Evolutionary conservation across 768 basidiomycete species (phyloP), one percentile per base, ranked within the genome.

Genomic region (Boletus rubroflammeus): DNA sequence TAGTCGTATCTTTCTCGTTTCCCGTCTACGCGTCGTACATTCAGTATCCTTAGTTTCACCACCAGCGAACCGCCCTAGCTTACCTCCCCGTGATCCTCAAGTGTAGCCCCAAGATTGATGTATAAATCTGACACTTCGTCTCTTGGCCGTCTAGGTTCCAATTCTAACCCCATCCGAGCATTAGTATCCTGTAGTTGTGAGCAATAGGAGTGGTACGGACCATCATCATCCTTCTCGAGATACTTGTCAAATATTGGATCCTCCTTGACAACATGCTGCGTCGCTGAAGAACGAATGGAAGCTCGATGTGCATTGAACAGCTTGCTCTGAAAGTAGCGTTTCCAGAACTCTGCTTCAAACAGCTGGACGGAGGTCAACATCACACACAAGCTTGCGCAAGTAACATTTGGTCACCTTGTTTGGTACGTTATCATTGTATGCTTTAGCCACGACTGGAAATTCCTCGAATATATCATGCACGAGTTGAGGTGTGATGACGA

Each of bases 381-480:
- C 2, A 28, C 29, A 9, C 44, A 19, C 3, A 14, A 8, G 29
- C 26, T 23, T 2, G 38, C 5, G 17, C 25, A 40, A 13, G 35
- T 2, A 44, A 44, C 26, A 26, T 14, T 29, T 21, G 13, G 54
- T 75, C 28, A 88, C 94, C 78, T 90, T 88, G 59, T 73, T 81
- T 3, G 96, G 94, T 1, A 98, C 95, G 61, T 95, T 94, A 65
- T 96, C 94, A 55, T 76, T 86, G 64, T 97, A 96, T 0, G 94
- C 96, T 69, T 84, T 89, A 38, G 88, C 86, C 13, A 98, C 93
- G 31, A 97, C 88, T 2, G 97, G 95, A 67, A 94, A 98, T 73
- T 97, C 95, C 59, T 98, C 94, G 63, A 99, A 99, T 46, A 98
- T 93, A 64, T 98, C 96, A 62, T 91, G 85, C 32, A 96, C 89